Base-by-base conservation (phyloP, 345 rosid genomes). In the Brassica juncea region DNA sequence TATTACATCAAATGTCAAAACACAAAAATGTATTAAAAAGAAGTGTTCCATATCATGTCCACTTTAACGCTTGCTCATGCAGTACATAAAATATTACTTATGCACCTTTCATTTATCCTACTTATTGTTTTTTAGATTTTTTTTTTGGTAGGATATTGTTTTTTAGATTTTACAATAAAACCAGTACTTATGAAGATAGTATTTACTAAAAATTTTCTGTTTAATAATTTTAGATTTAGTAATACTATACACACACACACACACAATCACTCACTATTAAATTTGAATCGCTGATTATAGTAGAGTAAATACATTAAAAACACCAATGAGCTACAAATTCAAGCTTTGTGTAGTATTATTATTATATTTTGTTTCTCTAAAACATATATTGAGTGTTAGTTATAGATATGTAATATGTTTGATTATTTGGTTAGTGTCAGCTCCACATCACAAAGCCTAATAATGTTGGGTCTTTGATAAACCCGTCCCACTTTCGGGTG, bases 371-470 rank as follows among this genome's bases (percentile, higher is more conserved):
- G 23, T 0, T 28, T 35, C 2, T 35, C 8, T 35, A 35, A 7
- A 6, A 3, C 0, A 31, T 0, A 12, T 21, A 6, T 32, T 32
- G 35, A 21, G 19, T 16, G 6, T 16, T 4, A 23, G 25, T 23
- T 23, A 23, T 23, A 23, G 25, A 23, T 23, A 23, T 23, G 25
- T 23, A 23, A 23, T 23, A 34, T 55, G 64, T 77, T 70, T 71
- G 10, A 47, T 35, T 52, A 58, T 66, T 60, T 68, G 65, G 79
- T 74, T 55, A 80, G 83, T 70, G 83, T 80, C 76, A 80, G 54
- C 62, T 74, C 83, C 76, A 75, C 83, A 49, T 69, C 76, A 80
- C 10, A n/a, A 32, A 19, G 78, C 75, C 82, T 80, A 73, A 79
- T 62, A 80, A 80, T 64, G 37, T 52, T 28, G 71, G 66, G 75